phyloP scores from a whole-genome alignment of 2,329 filamentous ascomycete genomes.

The Stachybotrys chlorohalonatus region DNA sequence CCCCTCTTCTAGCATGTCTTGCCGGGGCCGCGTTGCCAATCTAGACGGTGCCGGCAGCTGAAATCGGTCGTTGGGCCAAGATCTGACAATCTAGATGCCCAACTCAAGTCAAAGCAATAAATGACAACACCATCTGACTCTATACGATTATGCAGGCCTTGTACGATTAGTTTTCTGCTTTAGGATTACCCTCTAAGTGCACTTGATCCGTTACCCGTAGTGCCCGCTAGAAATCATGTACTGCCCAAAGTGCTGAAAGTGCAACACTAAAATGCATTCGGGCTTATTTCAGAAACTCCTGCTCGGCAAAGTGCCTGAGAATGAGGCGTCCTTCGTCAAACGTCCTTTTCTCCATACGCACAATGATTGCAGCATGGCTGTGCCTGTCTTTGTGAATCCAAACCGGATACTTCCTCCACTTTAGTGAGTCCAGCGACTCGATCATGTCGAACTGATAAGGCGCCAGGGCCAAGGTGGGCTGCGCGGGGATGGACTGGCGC shows the following conservation, averaged over 20 bases:
- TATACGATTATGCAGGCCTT: neutral
- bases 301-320: slow-evolving; percentile 69
- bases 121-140: neutral
- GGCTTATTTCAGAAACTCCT: slow-evolving; percentile 48
- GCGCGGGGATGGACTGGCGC: slow-evolving; percentile 32
- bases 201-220: no score
- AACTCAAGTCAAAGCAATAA: neutral
- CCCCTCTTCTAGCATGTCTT: neutral
- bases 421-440: slow-evolving; percentile 58
- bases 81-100: neutral
- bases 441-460: slow-evolving; percentile 81
- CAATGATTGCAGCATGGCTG: slow-evolving; percentile 84
- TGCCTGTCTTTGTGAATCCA: slow-evolving; percentile 72
- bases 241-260: neutral
- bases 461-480: slow-evolving; percentile 69
- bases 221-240: no score
- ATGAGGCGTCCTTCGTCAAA: slow-evolving; percentile 74
- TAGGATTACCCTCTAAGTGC: no score
- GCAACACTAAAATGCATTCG: neutral
- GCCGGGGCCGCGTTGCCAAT: neutral
- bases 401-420: slow-evolving; percentile 58
- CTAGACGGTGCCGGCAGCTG: neutral
- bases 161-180: no score
- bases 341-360: slow-evolving; percentile 55
- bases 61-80: neutral